Evolutionary conservation across 2,329 filamentous ascomycete species (phyloP).

Genomic region (Aspergillus sp.): DNA sequence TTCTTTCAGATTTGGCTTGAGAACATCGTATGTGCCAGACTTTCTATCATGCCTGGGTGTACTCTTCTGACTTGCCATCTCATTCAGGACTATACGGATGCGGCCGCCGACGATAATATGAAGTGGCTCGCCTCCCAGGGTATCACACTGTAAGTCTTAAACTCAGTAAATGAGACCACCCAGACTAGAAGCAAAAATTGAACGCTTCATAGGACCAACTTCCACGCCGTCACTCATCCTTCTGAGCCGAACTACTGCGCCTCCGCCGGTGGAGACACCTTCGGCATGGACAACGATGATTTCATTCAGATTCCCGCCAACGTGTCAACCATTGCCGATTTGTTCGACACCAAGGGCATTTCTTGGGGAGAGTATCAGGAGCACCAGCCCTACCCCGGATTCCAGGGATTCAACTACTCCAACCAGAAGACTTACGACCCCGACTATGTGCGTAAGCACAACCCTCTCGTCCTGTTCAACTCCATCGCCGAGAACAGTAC

Average conservation of each 20-base stretch:
- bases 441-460: constrained; percentile 83
- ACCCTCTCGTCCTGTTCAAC: constrained; percentile 67
- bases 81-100: constrained; percentile 61
- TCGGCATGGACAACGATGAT: constrained; percentile 69
- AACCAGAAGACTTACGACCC: constrained; percentile 63
- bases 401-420: constrained; percentile 63
- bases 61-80: constrained; percentile 45
- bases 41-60: constrained; percentile 27
- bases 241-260: constrained; percentile 77
- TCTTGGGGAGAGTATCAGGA: constrained; percentile 76
- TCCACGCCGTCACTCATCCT: constrained; percentile 68
- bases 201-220: constrained; percentile 43
- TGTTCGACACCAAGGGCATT: constrained; percentile 66
- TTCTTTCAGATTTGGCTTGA: constrained; percentile 75
- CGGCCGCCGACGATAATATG: constrained; percentile 57
- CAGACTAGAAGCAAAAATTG: neutral
- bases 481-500: constrained; percentile 60
- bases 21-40: constrained; percentile 60
- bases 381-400: constrained; percentile 74
- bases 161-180: neutral
- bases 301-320: constrained; percentile 62
- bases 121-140: constrained; percentile 48
- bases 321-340: constrained; percentile 67
- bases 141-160: constrained; percentile 53
- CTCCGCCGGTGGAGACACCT: constrained; percentile 68